A percentile compares a stretch with the other conserved stretches of the same genome.
Evolutionary conservation across 768 basidiomycete species (phyloP).

Genomic region (Lanmaoa pseudosensibilis): DNA sequence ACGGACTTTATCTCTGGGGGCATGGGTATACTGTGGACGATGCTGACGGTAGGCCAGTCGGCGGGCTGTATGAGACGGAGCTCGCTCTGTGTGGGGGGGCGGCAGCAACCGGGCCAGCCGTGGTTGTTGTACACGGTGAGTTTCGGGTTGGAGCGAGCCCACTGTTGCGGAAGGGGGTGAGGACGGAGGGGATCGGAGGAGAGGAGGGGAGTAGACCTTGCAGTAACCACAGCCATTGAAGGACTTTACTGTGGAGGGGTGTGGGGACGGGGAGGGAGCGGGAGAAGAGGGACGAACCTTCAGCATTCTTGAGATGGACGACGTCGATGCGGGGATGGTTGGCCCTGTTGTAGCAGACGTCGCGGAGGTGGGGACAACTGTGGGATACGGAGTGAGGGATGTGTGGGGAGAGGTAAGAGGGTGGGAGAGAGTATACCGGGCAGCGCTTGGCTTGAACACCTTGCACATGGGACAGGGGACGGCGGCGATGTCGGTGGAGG

Average conservation of each 20-base stretch:
- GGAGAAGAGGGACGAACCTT: conserved; percentile 51
- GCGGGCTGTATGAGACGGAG: conserved; percentile 62
- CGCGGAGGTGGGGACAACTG: conserved; percentile 77
- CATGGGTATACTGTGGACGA: conserved; percentile 71
- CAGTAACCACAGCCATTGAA: conserved; percentile 90
- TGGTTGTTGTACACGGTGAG: conserved; percentile 61
- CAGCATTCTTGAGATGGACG: conserved; percentile 81
- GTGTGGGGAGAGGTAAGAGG: background rate
- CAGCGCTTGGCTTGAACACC: conserved; percentile 62
- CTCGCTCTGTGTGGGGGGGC: conserved; percentile 63
- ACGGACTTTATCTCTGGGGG: conserved; percentile 70
- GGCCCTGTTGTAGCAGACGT: conserved; percentile 72
- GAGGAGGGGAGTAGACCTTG: conserved; percentile 55
- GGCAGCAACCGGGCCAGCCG: conserved; percentile 90
- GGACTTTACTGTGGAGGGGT: conserved; percentile 55
- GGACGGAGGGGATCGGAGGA: conserved; percentile 22
- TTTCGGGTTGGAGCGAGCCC: conserved; percentile 66
- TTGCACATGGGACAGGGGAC: conserved; percentile 82
- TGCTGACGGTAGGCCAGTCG: conserved; percentile 80
- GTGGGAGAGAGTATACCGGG: conserved; percentile 45
- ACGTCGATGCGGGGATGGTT: conserved; percentile 78
- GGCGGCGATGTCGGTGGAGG: conserved; percentile 62
- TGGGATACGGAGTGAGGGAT: conserved; percentile 20
- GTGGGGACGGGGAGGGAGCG: conserved; percentile 15
- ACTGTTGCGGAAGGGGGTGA: conserved; percentile 46